A percentile compares a stretch with the other conserved stretches of the same genome.
phyloP scores from a whole-genome alignment of 441 rosid genomes.

The Adansonia madagascariensis region DNA sequence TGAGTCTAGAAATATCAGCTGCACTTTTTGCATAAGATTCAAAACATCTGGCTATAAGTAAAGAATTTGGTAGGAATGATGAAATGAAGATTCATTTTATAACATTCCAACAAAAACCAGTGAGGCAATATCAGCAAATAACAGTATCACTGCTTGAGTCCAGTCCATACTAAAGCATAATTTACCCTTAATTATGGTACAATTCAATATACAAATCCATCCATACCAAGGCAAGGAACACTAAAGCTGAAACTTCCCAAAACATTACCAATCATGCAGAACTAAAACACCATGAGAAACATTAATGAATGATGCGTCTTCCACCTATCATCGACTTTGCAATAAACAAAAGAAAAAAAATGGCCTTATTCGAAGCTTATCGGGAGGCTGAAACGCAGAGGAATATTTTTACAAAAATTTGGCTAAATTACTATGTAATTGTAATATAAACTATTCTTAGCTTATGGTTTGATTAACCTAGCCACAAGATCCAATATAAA shows the following conservation, averaged over 20 bases:
- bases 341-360: neutral
- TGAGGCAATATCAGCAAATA: slow-evolving; percentile 4
- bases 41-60: neutral
- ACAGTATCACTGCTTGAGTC: neutral
- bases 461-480: neutral
- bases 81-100: neutral
- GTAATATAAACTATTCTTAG: neutral
- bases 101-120: neutral
- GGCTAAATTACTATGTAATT: neutral
- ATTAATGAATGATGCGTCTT: neutral
- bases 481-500: neutral
- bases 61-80: neutral
- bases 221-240: neutral
- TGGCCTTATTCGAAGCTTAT: neutral
- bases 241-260: neutral
- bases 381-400: neutral
- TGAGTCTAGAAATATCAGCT: neutral
- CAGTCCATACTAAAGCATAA: neutral
- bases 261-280: neutral
- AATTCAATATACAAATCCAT: neutral
- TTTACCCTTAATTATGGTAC: neutral
- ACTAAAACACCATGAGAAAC: neutral
- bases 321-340: neutral
- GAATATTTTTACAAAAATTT: neutral
- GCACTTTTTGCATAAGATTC: neutral